phyloP scores from a whole-genome alignment of 169 alveolate species.

The Besnoitia besnoiti region DNA sequence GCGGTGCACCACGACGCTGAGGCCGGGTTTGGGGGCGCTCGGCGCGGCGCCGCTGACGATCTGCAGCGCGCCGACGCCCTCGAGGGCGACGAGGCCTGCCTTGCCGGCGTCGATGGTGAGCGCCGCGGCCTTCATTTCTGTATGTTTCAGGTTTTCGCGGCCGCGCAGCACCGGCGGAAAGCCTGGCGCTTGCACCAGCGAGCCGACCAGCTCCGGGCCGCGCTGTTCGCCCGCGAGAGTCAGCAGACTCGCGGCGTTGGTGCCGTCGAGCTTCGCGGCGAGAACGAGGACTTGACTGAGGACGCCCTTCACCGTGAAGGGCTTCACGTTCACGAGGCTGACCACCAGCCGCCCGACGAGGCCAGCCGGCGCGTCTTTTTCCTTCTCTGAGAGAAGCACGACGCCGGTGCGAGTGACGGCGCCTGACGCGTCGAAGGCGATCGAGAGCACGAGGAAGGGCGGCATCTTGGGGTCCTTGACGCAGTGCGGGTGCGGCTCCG shows the following conservation, averaged over 20 bases:
- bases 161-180: constrained; percentile 16
- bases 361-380: not conserved
- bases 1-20: constrained; percentile 1
- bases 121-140: constrained; percentile 21
- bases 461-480: constrained; percentile 8
- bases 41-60: not conserved
- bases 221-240: not conserved
- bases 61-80: not conserved
- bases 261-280: not conserved
- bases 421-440: not conserved
- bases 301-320: constrained; percentile 18
- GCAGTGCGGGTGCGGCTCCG: constrained; percentile 22
- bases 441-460: constrained; percentile 10
- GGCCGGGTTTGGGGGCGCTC: not conserved
- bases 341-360: not conserved
- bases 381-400: constrained; percentile 7
- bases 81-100: not conserved
- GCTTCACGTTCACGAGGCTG: not conserved
- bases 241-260: not conserved
- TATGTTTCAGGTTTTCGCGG: not conserved
- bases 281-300: constrained; percentile 11
- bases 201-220: not conserved
- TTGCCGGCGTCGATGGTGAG: not conserved
- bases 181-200: constrained; percentile 6
- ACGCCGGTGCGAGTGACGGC: not conserved